A percentile compares a stretch with the other conserved stretches of the same genome.
Evolutionary conservation across 495 filamentous ascomycete species (phyloP).

Genomic region (Usnea hakonensis): DNA sequence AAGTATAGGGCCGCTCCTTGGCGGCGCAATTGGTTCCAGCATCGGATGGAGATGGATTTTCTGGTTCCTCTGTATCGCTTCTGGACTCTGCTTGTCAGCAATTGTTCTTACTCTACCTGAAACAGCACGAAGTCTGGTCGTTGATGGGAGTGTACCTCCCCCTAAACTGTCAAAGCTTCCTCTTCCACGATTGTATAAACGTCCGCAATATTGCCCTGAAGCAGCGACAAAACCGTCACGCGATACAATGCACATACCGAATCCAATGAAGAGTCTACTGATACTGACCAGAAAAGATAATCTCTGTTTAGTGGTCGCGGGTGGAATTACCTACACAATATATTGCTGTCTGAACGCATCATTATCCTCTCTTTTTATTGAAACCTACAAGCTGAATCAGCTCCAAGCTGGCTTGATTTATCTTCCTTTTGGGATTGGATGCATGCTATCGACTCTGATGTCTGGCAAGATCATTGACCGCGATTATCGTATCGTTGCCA

Average conservation of each 20-base stretch:
- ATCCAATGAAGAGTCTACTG: background rate
- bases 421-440: constrained; percentile 40
- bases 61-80: constrained; percentile 38
- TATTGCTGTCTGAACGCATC: background rate
- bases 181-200: background rate
- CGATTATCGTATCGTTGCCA: constrained; percentile 49
- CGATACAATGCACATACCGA: background rate
- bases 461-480: constrained; percentile 41
- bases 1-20: constrained; percentile 35
- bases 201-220: constrained; percentile 8
- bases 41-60: constrained; percentile 39
- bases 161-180: constrained; percentile 1
- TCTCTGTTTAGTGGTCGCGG: background rate
- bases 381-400: constrained; percentile 34
- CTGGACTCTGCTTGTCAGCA: constrained; percentile 29
- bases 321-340: background rate
- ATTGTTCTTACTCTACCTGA: constrained; percentile 55
- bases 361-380: background rate
- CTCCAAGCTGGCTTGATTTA: constrained; percentile 42
- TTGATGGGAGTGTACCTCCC: constrained; percentile 44
- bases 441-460: constrained; percentile 35
- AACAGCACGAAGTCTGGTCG: constrained; percentile 63
- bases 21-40: constrained; percentile 31
- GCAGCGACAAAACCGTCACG: too few species aligned
- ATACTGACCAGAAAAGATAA: background rate